Evolutionary conservation across 208 protist genomes (phyloP).

Genomic region (Strigomonas galati): DNA sequence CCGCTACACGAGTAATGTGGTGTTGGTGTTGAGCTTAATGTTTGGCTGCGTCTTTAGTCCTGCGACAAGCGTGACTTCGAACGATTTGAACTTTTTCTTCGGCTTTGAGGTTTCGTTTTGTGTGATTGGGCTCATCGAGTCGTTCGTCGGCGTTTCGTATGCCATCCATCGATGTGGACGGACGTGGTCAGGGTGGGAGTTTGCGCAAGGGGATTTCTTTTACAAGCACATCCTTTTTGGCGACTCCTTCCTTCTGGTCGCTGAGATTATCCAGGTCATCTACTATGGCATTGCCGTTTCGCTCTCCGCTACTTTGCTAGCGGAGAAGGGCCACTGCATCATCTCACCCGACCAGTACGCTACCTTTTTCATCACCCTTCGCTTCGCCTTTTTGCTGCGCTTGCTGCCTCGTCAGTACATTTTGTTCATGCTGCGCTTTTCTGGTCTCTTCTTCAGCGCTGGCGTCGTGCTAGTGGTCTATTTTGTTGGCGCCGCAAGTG

Average conservation of each 20-base stretch:
- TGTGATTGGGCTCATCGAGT: slow-evolving; percentile 38
- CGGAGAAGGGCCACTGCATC: slow-evolving; percentile 36
- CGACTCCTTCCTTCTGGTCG: slow-evolving; percentile 57
- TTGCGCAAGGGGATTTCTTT: slow-evolving; percentile 11
- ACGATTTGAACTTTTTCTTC: slow-evolving; percentile 60
- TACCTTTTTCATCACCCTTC: slow-evolving; percentile 57
- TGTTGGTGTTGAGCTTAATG: slow-evolving; percentile 44
- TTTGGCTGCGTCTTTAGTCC: slow-evolving; percentile 67
- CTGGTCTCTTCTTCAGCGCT: slow-evolving; percentile 27
- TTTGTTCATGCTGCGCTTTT: slow-evolving; percentile 30
- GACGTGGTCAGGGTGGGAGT: slow-evolving; percentile 18
- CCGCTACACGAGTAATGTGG: slow-evolving; percentile 37
- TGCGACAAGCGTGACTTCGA: slow-evolving; percentile 21
- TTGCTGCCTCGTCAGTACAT: slow-evolving; percentile 55
- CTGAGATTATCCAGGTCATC: slow-evolving; percentile 53
- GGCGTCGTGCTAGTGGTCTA: slow-evolving; percentile 36
- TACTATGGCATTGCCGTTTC: slow-evolving; percentile 59
- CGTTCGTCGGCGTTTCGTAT: slow-evolving; percentile 34
- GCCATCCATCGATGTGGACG: slow-evolving; percentile 52
- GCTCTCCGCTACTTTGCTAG: slow-evolving; percentile 45
- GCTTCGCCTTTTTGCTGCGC: slow-evolving; percentile 61
- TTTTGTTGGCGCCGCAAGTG: slow-evolving; percentile 53
- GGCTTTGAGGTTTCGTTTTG: slow-evolving; percentile 58
- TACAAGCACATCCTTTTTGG: slow-evolving; percentile 33
- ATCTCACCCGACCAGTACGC: slow-evolving; percentile 50